phyloP scores from a whole-genome alignment of 345 rosid genomes.

The Garcia nutans region DNA sequence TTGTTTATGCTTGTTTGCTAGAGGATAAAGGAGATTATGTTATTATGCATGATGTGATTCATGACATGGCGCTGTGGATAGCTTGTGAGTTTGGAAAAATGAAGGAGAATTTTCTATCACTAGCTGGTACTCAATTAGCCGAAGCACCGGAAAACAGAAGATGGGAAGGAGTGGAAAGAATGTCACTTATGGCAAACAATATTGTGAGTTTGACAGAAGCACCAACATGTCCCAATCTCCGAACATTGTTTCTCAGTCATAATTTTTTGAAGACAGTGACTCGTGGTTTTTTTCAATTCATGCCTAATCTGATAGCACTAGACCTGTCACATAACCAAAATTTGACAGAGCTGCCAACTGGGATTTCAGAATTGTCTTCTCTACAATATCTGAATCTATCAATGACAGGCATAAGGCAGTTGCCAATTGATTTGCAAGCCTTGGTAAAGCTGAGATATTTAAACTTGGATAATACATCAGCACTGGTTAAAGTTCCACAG shows the following conservation, averaged over 20 bases:
- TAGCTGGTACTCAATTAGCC: neutral
- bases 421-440: neutral
- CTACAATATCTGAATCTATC: neutral
- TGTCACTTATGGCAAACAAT: constrained; percentile 29
- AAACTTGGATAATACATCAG: neutral
- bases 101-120: neutral
- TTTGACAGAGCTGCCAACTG: neutral
- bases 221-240: neutral
- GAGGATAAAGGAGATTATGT: neutral
- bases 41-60: neutral
- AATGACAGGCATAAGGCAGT: neutral
- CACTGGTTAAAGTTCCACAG: neutral
- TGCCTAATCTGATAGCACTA: neutral
- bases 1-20: neutral
- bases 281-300: neutral
- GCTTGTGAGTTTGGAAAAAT: neutral
- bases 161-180: constrained; percentile 17
- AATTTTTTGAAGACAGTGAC: neutral
- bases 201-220: neutral
- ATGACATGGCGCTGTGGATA: neutral
- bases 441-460: neutral
- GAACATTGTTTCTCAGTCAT: neutral
- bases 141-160: neutral
- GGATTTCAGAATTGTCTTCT: neutral
- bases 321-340: neutral